Conservation (phyloP, 495 filamentous ascomycete species). For the Podospora pseudopauciseta region DNA sequence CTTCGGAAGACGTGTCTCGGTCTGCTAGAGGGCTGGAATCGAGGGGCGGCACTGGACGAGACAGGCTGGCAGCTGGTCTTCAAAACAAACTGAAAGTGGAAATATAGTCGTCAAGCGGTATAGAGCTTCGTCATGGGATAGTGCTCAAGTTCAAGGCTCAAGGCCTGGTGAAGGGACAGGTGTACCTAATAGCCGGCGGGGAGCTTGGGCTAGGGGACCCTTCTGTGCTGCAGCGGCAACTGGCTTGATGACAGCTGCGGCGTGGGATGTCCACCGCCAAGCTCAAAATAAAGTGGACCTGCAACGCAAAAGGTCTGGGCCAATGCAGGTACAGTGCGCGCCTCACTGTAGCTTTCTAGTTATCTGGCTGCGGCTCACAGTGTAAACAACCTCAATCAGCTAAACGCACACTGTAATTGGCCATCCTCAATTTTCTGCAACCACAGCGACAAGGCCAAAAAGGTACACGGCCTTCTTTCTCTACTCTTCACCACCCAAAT, state of each 20-base stretch:
- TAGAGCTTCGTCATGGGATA: background rate
- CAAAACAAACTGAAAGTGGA: background rate
- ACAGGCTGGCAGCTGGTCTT: background rate
- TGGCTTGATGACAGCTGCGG: background rate
- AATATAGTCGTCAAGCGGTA: background rate
- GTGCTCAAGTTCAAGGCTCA: background rate
- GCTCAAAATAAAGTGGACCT: background rate
- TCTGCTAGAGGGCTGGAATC: background rate
- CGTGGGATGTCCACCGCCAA: too few relatives aligned
- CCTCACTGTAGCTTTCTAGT: background rate
- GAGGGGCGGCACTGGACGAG: background rate
- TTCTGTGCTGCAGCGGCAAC: background rate
- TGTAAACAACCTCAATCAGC: background rate
- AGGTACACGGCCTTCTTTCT: background rate
- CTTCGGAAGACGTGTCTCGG: background rate
- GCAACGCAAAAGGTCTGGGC: background rate
- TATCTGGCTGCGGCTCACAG: background rate
- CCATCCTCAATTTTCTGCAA: background rate
- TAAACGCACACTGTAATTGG: background rate
- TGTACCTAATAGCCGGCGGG: constrained; percentile 1
- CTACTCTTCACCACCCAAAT: background rate
- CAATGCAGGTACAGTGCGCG: background rate
- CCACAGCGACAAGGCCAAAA: background rate
- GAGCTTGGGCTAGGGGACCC: background rate
- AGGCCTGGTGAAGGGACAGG: constrained; percentile 10